Base-by-base conservation (phyloP, 768 basidiomycete species). In the Psilocybe tampanensis region DNA sequence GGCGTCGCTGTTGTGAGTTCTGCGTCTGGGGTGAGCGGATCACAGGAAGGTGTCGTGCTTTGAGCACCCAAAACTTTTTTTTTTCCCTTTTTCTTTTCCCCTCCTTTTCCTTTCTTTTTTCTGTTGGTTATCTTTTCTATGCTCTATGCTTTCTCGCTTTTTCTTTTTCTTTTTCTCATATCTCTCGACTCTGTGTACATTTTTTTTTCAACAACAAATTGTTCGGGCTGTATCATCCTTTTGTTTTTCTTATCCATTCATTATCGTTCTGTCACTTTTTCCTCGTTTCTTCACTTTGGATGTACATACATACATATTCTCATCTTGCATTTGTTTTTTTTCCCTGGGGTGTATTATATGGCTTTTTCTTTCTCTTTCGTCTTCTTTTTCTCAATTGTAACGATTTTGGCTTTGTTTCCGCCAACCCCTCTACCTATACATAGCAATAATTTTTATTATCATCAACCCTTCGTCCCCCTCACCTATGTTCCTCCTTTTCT, bases 41-140 rank as follows among this genome's bases (percentile, higher is more conserved):
- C 26, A 45, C 12, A 51, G 19, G 18, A 43, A 22, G 58, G 59
- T 45, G 59, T 60, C 33, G 59, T 60, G 26, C 39, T 60, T 3
- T 60, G 33, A 47, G 18, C 2, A 29, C 29, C 22, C 15, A 36
- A 22, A 7, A 19, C 4, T 29, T 9, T 29, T 58, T 52, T 47
- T 12, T 26, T 26, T 5, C 42, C 5, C 47, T 33, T 36, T 45
- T 23, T 58, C 18, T 34, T 36, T 60, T 60, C 23, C 15, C 17
- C 52, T 43, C 45, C n/a, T 44, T 43, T 56, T 22, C 15, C 23
- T 54, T 22, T 50, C 32, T 50, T 44, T 44, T 23, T 53, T 19
- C 3, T 32, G 21, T 15, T 51, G 34, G 26, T 18, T 34, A 48
- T 32, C 2, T 26, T 42, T 6, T 6, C 6, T 39, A 44, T 53